These are phyloP conservation scores for Hypoxylon sp. DNA, from an alignment of 2,329 filamentous ascomycete genomes.

Conservation along the genomic window DNA sequence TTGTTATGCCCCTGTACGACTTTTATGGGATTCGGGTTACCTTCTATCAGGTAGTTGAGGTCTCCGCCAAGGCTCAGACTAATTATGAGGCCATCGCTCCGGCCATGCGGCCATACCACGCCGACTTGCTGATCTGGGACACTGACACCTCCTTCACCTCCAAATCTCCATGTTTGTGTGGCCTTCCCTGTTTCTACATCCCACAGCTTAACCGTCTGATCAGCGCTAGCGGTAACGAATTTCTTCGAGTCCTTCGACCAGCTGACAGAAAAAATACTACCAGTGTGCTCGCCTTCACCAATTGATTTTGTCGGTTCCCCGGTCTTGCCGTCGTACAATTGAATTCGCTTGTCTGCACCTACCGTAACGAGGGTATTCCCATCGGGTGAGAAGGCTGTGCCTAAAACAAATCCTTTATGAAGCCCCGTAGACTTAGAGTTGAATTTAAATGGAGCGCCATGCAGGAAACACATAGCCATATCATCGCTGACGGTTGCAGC, in stretches of 20 bases:
- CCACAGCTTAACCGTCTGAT: conserved; percentile 96
- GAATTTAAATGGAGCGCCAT: conserved; percentile 97
- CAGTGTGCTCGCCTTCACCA: conserved; percentile 87
- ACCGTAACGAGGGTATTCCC: conserved; percentile 86
- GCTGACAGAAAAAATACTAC: conserved; percentile 91
- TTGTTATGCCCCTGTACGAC: conserved; percentile 92
- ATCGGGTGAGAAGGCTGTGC: conserved; percentile 90
- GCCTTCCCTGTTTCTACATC: conserved; percentile 84
- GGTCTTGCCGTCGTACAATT: conserved; percentile 96
- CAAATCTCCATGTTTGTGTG: conserved; percentile 87
- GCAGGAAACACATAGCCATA: conserved; percentile 89
- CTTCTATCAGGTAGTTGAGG: conserved; percentile 87
- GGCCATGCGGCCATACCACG: conserved; percentile 87
- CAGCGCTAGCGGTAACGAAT: conserved; percentile 91
- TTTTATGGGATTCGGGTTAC: conserved; percentile 76
- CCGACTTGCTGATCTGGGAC: conserved; percentile 92
- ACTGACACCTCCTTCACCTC: conserved; percentile 78
- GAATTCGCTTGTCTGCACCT: conserved; percentile 92
- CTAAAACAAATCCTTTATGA: conserved; percentile 92
- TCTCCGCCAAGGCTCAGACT: conserved; percentile 90
- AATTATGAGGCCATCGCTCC: conserved; percentile 89
- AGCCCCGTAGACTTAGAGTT: conserved; percentile 82
- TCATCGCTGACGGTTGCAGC: conserved; percentile 95
- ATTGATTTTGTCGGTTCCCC: conserved; percentile 85
- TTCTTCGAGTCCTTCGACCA: conserved; percentile 90